A percentile compares a stretch with the other conserved stretches of the same genome.
These are phyloP conservation scores for Leccinellum rugosiceps DNA, from an alignment of 768 basidiomycete species.

Conservation along the genomic window DNA sequence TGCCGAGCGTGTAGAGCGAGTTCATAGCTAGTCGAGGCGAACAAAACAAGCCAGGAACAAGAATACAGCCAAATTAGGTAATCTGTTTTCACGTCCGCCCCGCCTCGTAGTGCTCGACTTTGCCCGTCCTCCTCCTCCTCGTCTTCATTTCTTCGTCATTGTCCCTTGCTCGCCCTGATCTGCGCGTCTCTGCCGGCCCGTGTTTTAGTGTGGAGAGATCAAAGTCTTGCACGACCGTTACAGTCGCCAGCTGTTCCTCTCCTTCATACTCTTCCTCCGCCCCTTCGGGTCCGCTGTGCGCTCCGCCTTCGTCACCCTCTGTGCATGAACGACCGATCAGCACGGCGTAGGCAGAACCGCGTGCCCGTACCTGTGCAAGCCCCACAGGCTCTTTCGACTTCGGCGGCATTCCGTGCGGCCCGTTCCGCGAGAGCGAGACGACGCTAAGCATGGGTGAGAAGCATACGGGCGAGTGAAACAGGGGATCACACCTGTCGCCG, in stretches of 20 bases:
- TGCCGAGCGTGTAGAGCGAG: slow-evolving; percentile 90
- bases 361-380: slow-evolving; percentile 40
- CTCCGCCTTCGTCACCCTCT: slow-evolving; percentile 40
- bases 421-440: slow-evolving; percentile 74
- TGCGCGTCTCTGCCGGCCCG: slow-evolving; percentile 31
- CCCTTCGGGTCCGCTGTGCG: slow-evolving; percentile 32
- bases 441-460: slow-evolving; percentile 49
- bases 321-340: slow-evolving; percentile 10
- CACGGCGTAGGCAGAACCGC: background rate
- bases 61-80: background rate
- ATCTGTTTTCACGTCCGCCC: slow-evolving; percentile 59
- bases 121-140: slow-evolving; percentile 29
- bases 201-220: slow-evolving; percentile 65
- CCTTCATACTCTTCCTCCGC: slow-evolving; percentile 74
- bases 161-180: background rate
- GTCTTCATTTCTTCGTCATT: background rate
- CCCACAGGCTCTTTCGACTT: slow-evolving; percentile 74
- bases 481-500: slow-evolving; percentile 64
- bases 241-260: slow-evolving; percentile 82
- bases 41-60: slow-evolving; percentile 2
- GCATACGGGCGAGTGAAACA: background rate
- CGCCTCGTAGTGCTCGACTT: slow-evolving; percentile 67
- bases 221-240: slow-evolving; percentile 91
- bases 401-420: slow-evolving; percentile 72
- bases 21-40: slow-evolving; percentile 69